phyloP scores from a whole-genome alignment of 2,329 filamentous ascomycete species.

The Phyllosticta ampelicida region DNA sequence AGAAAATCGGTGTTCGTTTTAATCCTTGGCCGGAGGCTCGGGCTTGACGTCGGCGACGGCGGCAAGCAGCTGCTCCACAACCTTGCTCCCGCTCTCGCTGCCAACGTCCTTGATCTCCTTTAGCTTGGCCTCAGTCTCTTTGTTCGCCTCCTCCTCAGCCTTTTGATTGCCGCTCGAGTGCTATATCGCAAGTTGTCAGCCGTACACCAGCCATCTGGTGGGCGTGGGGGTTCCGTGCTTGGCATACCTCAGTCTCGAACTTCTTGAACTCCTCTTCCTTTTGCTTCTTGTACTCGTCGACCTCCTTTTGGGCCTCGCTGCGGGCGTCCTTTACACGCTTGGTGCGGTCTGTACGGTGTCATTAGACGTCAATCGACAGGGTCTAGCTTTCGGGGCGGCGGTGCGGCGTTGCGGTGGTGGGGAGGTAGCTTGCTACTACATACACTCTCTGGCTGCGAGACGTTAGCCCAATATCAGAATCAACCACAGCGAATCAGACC shows the following conservation, averaged over 20 bases:
- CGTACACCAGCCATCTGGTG: not conserved
- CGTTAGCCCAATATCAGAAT: not conserved
- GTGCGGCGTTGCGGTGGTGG: not conserved
- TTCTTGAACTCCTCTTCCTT: slow-evolving; percentile 95
- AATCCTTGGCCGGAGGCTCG: slow-evolving; percentile 38
- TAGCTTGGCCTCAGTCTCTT: slow-evolving; percentile 72
- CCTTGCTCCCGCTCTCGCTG: slow-evolving; percentile 65
- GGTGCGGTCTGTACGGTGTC: slow-evolving; percentile 58
- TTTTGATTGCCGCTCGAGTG: slow-evolving; percentile 83
- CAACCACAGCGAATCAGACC: slow-evolving; percentile 41
- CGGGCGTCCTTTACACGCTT: slow-evolving; percentile 96
- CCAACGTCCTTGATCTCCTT: slow-evolving; percentile 72
- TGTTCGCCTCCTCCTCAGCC: slow-evolving; percentile 59
- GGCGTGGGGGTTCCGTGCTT: not conserved
- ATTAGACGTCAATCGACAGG: slow-evolving; percentile 14
- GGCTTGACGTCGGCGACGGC: slow-evolving; percentile 81
- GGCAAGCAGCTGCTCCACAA: slow-evolving; percentile 71
- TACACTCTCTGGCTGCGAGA: slow-evolving; percentile 73
- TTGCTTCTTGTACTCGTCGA: slow-evolving; percentile 76
- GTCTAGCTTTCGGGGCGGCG: slow-evolving; percentile 6
- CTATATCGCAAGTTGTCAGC: slow-evolving; percentile 40
- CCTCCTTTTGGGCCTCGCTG: slow-evolving; percentile 94
- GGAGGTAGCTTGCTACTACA: not conserved
- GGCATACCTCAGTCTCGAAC: slow-evolving; percentile 67
- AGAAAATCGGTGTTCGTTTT: not conserved